A percentile compares a stretch with the other conserved stretches of the same genome.
phyloP scores from a whole-genome alignment of 169 alveolate species.

The Plasmodium cynomolgi region DNA sequence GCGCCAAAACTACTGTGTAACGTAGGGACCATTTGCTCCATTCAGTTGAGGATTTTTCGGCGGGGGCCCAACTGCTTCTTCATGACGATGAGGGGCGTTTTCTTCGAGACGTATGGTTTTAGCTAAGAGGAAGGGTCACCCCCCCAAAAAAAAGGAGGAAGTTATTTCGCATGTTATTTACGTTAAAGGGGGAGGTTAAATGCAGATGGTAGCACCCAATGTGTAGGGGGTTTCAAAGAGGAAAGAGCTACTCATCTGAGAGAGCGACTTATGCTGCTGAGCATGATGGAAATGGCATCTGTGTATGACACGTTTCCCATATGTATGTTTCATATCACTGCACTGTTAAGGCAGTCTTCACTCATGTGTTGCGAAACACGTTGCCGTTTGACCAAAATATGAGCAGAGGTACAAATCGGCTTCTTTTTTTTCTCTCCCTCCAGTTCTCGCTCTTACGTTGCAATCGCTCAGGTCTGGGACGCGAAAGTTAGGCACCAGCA shows the following conservation, averaged over 20 bases:
- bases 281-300: not conserved
- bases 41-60: constrained; percentile 36
- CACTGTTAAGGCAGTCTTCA: not conserved
- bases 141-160: not conserved
- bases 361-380: not conserved
- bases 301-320: not conserved
- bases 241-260: not conserved
- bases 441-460: constrained; percentile 65
- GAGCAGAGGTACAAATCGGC: not conserved
- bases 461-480: constrained; percentile 83
- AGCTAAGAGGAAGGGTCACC: constrained; percentile 39
- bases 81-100: constrained; percentile 78
- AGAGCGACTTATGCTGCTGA: not conserved
- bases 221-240: not conserved
- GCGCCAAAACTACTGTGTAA: not conserved
- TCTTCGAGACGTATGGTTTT: constrained; percentile 84
- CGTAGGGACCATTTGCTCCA: not conserved
- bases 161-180: not conserved
- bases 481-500: constrained; percentile 89
- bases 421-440: not conserved
- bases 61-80: constrained; percentile 61
- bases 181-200: not conserved
- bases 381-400: not conserved
- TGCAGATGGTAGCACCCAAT: not conserved
- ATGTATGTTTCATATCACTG: not conserved